Conservation (phyloP, 768 basidiomycete species). For the Xerocomellus amylosporus region DNA sequence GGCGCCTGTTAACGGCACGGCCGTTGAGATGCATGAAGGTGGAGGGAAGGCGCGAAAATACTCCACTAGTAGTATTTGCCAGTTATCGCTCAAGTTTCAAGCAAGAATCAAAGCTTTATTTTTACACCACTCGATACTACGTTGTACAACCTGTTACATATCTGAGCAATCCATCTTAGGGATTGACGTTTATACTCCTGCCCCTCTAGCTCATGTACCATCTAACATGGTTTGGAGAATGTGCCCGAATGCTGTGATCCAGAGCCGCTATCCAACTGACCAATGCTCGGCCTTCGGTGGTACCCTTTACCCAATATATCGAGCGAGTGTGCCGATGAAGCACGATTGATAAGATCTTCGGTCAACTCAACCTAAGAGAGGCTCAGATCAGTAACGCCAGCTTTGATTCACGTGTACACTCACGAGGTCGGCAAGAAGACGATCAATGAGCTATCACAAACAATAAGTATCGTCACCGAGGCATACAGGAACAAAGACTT, state of each 20-base stretch:
- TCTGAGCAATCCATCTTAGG: background rate
- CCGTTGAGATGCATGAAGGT: too few relatives aligned
- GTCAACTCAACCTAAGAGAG: slow-evolving; percentile 57
- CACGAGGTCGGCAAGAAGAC: slow-evolving; percentile 67
- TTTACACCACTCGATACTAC: background rate
- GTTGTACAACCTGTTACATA: slow-evolving; percentile 1
- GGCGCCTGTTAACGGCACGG: too few relatives aligned
- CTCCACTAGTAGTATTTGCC: too few relatives aligned
- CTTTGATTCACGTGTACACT: slow-evolving; percentile 24
- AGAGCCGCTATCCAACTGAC: slow-evolving; percentile 50
- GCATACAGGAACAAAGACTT: slow-evolving; percentile 23
- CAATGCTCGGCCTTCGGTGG: slow-evolving; percentile 29
- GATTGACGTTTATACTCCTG: background rate
- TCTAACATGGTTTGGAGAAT: slow-evolving; percentile 63
- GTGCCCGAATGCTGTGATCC: slow-evolving; percentile 55
- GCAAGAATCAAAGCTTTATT: background rate
- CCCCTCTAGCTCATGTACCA: background rate
- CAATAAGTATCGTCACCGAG: slow-evolving; percentile 29
- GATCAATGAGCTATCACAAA: slow-evolving; percentile 50
- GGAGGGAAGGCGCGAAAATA: too few relatives aligned
- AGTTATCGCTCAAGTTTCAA: background rate
- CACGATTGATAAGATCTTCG: slow-evolving; percentile 48
- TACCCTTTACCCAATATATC: slow-evolving; percentile 36
- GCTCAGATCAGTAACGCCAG: background rate
- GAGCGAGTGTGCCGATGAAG: slow-evolving; percentile 53